Conservation (phyloP, 257 asterid genomes). For the Jaltomata sinuosa region DNA sequence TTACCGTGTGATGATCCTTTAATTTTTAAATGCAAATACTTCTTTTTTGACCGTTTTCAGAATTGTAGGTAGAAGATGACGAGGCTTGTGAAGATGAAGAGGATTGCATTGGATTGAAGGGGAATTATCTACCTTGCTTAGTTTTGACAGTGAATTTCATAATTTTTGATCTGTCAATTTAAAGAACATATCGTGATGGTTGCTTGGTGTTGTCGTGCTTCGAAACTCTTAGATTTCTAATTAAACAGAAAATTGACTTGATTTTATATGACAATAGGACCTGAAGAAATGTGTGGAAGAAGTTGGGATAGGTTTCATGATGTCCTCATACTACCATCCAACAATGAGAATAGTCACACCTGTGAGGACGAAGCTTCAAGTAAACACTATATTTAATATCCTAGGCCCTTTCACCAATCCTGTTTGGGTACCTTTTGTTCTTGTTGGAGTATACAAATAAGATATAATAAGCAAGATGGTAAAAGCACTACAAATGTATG, state of each 20-base stretch:
- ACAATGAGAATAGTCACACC: slow-evolving; percentile 61
- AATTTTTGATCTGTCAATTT: not conserved
- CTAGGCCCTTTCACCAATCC: slow-evolving; percentile 60
- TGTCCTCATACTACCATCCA: slow-evolving; percentile 55
- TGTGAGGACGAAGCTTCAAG: slow-evolving; percentile 50
- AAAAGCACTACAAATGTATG: slow-evolving; percentile 58
- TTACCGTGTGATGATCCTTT: too few relatives aligned
- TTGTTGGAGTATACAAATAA: slow-evolving; percentile 55
- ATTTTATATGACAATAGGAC: slow-evolving; percentile 23
- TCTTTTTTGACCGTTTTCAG: too few relatives aligned
- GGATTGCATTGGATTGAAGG: not conserved
- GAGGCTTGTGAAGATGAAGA: too few relatives aligned
- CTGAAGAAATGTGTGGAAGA: slow-evolving; percentile 41
- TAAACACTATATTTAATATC: slow-evolving; percentile 53
- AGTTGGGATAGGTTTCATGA: slow-evolving; percentile 68
- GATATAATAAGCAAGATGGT: slow-evolving; percentile 61
- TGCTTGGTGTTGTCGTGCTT: not conserved
- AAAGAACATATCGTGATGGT: not conserved
- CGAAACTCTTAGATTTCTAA: not conserved
- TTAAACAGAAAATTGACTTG: not conserved
- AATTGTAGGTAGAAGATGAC: too few relatives aligned
- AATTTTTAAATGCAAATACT: too few relatives aligned
- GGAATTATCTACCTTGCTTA: not conserved
- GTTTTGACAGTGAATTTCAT: not conserved
- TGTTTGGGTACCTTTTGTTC: slow-evolving; percentile 53